Evolutionary conservation across 371 early-diverging fungal genomes (phyloP).

Genomic region (Phascolomyces articulosus): DNA sequence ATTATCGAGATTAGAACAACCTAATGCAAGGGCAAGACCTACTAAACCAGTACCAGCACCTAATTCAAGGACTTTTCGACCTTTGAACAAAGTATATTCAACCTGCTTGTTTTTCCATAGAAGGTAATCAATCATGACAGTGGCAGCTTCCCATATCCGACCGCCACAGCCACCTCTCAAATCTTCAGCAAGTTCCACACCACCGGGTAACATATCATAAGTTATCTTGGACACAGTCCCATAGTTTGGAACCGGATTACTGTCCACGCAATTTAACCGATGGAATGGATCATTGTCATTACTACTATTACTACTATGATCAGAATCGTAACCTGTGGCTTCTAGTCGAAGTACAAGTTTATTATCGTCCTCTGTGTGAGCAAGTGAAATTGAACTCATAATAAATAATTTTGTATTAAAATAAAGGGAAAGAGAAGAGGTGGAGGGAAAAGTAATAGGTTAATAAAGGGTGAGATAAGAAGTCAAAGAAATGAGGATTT

Average conservation of each 20-base stretch:
- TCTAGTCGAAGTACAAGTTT: background rate
- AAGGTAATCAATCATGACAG: conserved; percentile 47
- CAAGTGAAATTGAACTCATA: background rate
- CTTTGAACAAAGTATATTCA: conserved; percentile 14
- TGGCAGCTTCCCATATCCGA: conserved; percentile 50
- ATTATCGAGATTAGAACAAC: conserved; percentile 27
- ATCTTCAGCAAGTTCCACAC: conserved; percentile 38
- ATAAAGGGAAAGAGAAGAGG: background rate
- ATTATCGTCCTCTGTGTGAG: background rate
- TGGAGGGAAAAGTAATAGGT: background rate
- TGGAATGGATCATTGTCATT: conserved; percentile 16
- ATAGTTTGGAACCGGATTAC: conserved; percentile 5
- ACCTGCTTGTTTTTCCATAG: conserved; percentile 34
- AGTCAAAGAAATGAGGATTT: background rate
- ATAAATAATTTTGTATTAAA: background rate
- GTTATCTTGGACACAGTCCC: background rate
- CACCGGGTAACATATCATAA: conserved; percentile 3
- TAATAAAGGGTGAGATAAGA: background rate
- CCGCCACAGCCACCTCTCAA: conserved; percentile 53
- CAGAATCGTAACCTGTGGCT: conserved; percentile 10
- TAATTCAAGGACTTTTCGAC: conserved; percentile 37
- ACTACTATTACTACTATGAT: conserved; percentile 1
- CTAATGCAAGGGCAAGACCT: conserved; percentile 40
- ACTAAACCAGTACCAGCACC: conserved; percentile 57
- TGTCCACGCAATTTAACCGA: conserved; percentile 6